Conservation (phyloP, 345 rosid species). For the Rhizophora mangle region DNA sequence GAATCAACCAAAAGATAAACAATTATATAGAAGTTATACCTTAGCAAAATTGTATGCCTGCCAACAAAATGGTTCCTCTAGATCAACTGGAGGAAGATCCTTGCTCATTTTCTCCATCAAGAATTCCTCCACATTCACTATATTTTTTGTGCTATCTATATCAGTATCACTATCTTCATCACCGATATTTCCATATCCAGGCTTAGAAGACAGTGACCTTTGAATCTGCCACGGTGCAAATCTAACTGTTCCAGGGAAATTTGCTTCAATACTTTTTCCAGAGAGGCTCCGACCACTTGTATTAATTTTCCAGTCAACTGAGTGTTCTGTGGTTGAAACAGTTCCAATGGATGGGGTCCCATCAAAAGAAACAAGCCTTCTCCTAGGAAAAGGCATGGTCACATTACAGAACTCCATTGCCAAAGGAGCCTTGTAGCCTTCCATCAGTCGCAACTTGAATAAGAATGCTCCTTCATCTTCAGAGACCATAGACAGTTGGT, state of each 20-base stretch:
- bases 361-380: slow-evolving; percentile 69
- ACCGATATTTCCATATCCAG: slow-evolving; percentile 29
- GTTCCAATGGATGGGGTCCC: slow-evolving; percentile 88
- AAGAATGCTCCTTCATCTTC: slow-evolving; percentile 97
- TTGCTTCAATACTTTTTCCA: slow-evolving; percentile 78
- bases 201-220: slow-evolving; percentile 35
- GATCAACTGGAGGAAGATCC: slow-evolving; percentile 78
- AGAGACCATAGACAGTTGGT: slow-evolving; percentile 94
- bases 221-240: slow-evolving; percentile 76
- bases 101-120: slow-evolving; percentile 81
- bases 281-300: slow-evolving; percentile 70
- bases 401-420: slow-evolving; percentile 87
- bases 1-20: slow-evolving; percentile 12
- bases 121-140: slow-evolving; percentile 71
- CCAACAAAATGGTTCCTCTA: slow-evolving; percentile 97
- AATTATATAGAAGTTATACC: slow-evolving; percentile 26
- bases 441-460: slow-evolving; percentile 78
- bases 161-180: slow-evolving; percentile 84
- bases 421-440: slow-evolving; percentile 77
- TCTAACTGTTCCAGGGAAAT: slow-evolving; percentile 86
- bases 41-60: slow-evolving; percentile 90
- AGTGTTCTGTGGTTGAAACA: slow-evolving; percentile 72
- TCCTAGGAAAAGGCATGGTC: slow-evolving; percentile 87
- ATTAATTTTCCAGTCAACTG: slow-evolving; percentile 85
- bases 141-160: slow-evolving; percentile 53